Conservation (phyloP, 108 stramenopile species). For the Skeletonema potamos region DNA sequence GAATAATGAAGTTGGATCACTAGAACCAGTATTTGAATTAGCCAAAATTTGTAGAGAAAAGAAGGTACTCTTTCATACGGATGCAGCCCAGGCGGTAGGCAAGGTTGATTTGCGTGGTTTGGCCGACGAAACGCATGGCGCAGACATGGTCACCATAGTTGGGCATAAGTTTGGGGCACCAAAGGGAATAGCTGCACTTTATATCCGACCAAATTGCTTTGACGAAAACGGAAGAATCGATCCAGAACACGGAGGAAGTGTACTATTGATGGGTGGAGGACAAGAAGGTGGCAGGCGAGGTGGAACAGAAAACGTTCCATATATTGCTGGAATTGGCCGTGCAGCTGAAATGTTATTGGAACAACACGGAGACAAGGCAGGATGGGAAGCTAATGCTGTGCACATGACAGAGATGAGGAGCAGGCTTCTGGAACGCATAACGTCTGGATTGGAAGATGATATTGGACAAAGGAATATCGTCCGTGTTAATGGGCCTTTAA, state of each 20-base stretch:
- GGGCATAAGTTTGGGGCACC: conserved; percentile 98
- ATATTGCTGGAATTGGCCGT: conserved; percentile 87
- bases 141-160: conserved; percentile 94
- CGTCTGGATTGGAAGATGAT: conserved; percentile 37
- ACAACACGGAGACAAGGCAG: conserved; percentile 9
- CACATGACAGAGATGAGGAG: conserved; percentile 74
- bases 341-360: conserved; percentile 63
- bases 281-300: conserved; percentile 90
- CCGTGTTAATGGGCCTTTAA: conserved; percentile 79
- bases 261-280: conserved; percentile 72
- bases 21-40: conserved; percentile 89
- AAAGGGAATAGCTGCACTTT: conserved; percentile 94
- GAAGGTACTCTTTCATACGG: conserved; percentile 90
- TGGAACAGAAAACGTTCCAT: conserved; percentile 96
- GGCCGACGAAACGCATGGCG: conserved; percentile 48
- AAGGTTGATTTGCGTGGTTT: conserved; percentile 78
- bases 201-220: conserved; percentile 68
- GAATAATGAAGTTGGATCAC: conserved; percentile 94
- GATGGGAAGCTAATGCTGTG: conserved; percentile 42
- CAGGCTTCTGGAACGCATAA: conserved; percentile 58
- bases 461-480: conserved; percentile 17
- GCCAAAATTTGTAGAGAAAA: conserved; percentile 65
- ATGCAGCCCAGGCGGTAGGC: conserved; percentile 96
- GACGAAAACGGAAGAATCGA: conserved; percentile 39
- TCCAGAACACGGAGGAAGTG: conserved; percentile 47